These are phyloP conservation scores for Naganishia albida DNA, from an alignment of 1,284 basidiomycete species.

Conservation along the genomic window DNA sequence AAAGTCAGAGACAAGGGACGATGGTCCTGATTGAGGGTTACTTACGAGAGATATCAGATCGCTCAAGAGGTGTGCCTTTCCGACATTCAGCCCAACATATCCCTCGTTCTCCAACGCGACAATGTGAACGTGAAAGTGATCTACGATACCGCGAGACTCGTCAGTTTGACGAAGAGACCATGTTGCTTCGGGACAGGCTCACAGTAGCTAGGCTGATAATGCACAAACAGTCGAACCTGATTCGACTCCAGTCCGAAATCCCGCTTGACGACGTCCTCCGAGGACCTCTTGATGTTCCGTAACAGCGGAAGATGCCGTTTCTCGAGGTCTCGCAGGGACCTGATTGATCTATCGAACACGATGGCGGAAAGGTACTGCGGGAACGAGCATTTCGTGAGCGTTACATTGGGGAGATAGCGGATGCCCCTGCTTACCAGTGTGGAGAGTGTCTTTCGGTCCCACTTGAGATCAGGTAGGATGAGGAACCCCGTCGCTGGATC, in stretches of 20 bases:
- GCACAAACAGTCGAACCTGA: slow-evolving; percentile 77
- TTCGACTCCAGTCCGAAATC: slow-evolving; percentile 69
- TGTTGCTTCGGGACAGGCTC: slow-evolving; percentile 42
- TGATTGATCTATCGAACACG: slow-evolving; percentile 61
- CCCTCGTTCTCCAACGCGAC: slow-evolving; percentile 72
- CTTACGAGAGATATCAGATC: slow-evolving; percentile 80
- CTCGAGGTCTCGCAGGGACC: slow-evolving; percentile 70
- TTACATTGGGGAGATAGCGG: slow-evolving; percentile 6
- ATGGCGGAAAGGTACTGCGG: slow-evolving; percentile 73
- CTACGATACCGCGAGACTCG: slow-evolving; percentile 54
- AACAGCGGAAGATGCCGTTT: slow-evolving; percentile 69
- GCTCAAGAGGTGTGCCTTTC: slow-evolving; percentile 90
- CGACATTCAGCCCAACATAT: slow-evolving; percentile 73
- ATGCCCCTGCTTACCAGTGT: slow-evolving; percentile 53
- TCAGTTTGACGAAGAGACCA: not conserved
- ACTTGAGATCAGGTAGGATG: slow-evolving; percentile 88
- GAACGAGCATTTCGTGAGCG: slow-evolving; percentile 49
- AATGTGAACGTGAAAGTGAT: slow-evolving; percentile 94
- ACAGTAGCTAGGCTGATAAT: slow-evolving; percentile 98
- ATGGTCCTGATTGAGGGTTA: slow-evolving; percentile 21
- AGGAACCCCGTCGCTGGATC: slow-evolving; percentile 66
- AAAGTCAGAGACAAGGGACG: slow-evolving; percentile 30
- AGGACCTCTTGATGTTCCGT: slow-evolving; percentile 62
- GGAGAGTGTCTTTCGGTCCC: slow-evolving; percentile 72
- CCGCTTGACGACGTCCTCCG: slow-evolving; percentile 67